Base-by-base conservation (phyloP, 2,329 filamentous ascomycete genomes). In the Trichoderma arundinaceum region DNA sequence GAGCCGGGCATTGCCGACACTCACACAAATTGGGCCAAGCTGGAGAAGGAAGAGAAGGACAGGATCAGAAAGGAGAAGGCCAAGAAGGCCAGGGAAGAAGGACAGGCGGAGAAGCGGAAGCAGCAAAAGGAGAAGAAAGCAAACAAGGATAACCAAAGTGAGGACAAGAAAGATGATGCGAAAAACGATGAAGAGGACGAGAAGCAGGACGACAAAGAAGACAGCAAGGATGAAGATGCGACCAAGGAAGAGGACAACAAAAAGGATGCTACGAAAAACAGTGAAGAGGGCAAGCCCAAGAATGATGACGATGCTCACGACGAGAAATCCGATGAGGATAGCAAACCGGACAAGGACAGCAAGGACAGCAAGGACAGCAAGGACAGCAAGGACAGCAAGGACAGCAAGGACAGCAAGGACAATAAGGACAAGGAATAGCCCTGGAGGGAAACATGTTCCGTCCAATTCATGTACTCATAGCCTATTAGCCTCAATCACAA, bases 1-100 rank as follows among this genome's bases (percentile, higher is more conserved):
- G 71, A 73, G 57, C 41, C 71, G 0, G 76, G 73, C n/a, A 72
- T 71, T 33, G 76, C 76, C 32, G 73, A 79, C 9, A 76, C 77
- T 48, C 71, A 75, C 0, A 76, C 76, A 48, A 76, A 86, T 69
- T 85, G 83, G 83, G 74, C 71, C 7, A 79, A 79, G 72, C 68
- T 81, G 8, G 81, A 84, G 68, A 69, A 75, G 4, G 74, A 80
- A 61, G 81, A 83, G 68, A 79, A 70, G 67, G 69, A 76, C 51
- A 76, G 73, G 33, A 65, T 74, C 0, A 77, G 73, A 68, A 78
- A 75, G 58, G 76, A 80, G 49, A 71, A 73, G 12, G 72, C 77
- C 44, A 73, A 78, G 56, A 66, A 77, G 39, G 71, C 51, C 10
- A 64, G 43, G 76, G 63, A 70, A 77, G 58, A 74, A 73, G 15